A percentile compares a stretch with the other conserved stretches of the same genome.
Conservation (phyloP, 495 filamentous ascomycete species). For the Durotheca rogersii region DNA sequence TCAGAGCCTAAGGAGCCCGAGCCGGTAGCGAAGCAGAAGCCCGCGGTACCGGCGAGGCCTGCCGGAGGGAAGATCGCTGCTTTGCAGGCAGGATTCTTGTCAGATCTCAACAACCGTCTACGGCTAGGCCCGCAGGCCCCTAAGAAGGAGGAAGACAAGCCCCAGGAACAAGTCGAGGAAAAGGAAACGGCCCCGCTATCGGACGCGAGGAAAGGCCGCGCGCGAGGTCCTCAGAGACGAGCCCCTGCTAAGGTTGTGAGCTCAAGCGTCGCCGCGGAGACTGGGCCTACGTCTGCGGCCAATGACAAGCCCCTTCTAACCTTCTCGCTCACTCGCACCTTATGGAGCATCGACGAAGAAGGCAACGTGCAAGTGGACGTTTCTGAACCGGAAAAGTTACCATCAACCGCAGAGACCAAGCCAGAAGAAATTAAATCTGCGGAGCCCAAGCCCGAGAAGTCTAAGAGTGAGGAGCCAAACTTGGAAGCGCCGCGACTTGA, state of each 20-base stretch:
- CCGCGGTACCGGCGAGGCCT: constrained; percentile 77
- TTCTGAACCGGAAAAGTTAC: constrained; percentile 25
- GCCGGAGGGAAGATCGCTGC: constrained; percentile 84
- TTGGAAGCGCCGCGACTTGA: constrained; percentile 33
- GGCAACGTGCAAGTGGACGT: constrained; percentile 44
- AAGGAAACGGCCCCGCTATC: constrained; percentile 74
- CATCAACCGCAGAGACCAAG: constrained; percentile 17
- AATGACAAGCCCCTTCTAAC: constrained; percentile 29
- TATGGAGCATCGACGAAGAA: constrained; percentile 56
- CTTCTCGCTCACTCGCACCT: constrained; percentile 43
- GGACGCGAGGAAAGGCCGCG: constrained; percentile 87
- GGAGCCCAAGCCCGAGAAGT: constrained; percentile 23
- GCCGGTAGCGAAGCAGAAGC: constrained; percentile 62
- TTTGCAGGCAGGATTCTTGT: constrained; percentile 85
- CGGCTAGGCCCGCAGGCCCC: constrained; percentile 75
- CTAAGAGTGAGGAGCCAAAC: constrained; percentile 20
- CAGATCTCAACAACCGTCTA: constrained; percentile 82
- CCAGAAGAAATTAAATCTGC: constrained; percentile 16
- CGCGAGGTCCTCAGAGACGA: constrained; percentile 81
- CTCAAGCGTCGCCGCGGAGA: constrained; percentile 34
- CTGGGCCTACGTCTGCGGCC: constrained; percentile 27
- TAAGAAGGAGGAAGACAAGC: constrained; percentile 63
- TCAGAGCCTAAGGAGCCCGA: constrained; percentile 45
- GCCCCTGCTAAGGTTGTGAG: constrained; percentile 55
- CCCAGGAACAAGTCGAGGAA: constrained; percentile 56